These are phyloP conservation scores for Coriaria nepalensis DNA, from an alignment of 306 rosid species.

Conservation along the genomic window DNA sequence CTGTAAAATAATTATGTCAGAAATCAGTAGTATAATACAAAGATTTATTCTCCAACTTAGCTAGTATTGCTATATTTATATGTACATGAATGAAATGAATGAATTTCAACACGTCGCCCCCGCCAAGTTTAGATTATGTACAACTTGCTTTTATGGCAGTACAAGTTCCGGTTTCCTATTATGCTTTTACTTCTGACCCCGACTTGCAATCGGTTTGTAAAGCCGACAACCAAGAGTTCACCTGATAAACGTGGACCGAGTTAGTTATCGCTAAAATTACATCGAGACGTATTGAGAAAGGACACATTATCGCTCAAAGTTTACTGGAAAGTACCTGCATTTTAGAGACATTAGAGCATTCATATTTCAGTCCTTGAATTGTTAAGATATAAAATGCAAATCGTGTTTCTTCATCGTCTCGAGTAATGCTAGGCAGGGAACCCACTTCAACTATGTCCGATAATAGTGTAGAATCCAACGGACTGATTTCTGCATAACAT, in stretches of 20 bases:
- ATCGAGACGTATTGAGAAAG: neutral
- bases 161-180: slow-evolving; percentile 12
- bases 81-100: slow-evolving; percentile 14
- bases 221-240: slow-evolving; percentile 61
- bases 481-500: slow-evolving; percentile 39
- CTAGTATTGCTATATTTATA: neutral
- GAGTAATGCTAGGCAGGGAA: slow-evolving; percentile 47
- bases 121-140: slow-evolving; percentile 16
- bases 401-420: slow-evolving; percentile 45
- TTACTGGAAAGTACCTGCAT: slow-evolving; percentile 39
- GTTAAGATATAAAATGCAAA: slow-evolving; percentile 61
- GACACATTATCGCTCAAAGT: neutral
- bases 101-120: slow-evolving; percentile 1
- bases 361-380: slow-evolving; percentile 61
- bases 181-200: slow-evolving; percentile 24
- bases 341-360: slow-evolving; percentile 68
- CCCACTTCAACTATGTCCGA: slow-evolving; percentile 63
- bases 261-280: neutral
- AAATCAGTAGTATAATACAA: no score
- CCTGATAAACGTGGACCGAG: slow-evolving; percentile 26
- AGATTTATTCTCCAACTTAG: no score
- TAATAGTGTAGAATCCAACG: slow-evolving; percentile 47
- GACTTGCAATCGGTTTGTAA: slow-evolving; percentile 43
- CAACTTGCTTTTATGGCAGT: slow-evolving; percentile 13
- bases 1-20: no score